Base-by-base conservation (phyloP, 441 rosid species). In the Isatis lusitanica region DNA sequence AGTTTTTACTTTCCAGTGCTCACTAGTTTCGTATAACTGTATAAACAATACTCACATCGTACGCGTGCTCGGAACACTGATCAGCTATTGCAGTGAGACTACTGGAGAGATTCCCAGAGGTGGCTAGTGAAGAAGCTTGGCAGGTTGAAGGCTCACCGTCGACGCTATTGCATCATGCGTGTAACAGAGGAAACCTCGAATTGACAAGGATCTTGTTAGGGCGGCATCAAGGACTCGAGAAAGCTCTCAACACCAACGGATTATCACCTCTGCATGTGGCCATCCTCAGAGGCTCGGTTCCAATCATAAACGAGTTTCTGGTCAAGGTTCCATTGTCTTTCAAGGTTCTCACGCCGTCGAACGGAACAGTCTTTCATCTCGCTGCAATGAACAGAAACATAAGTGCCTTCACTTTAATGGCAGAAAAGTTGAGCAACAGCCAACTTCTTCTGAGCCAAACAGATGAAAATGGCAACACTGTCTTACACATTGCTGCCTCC, bases 241-340 rank as follows among this genome's bases (percentile, higher is more conserved):
- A 74, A 36, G 61, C 61, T 4, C 79, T 74, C 21, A 85, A 84
- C 76, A 70, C 74, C 9, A 58, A 80, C 1, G 90, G 88, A 35
- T 71, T 84, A n/a, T 74, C 90, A 2, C 88, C 90, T 12, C 82
- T 84, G 38, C 88, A 86, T 58, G 76, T 79, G 59, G 86, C 90
- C 4, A 84, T 83, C 7, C 67, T 72, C 26, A 84, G 70, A 77
- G 90, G 90, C 15, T 71, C 79, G n/a, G 80, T 86, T 1, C 68
- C 7, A 16, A 71, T 84, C 63, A 43, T 83, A 17, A 77, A 81
- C 42, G 85, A 81, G 75, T 74, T 86, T 17, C 66, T 86, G 8
- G 82, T 75, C 1, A 38, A 55, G 6, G 76, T 43, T 55, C 82
- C 78, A 9, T 81, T 72, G 61, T 74, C 84, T 31, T 82, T 82